Evolutionary conservation across 768 basidiomycete species (phyloP).

Genomic region (Hypholoma sublateritium): DNA sequence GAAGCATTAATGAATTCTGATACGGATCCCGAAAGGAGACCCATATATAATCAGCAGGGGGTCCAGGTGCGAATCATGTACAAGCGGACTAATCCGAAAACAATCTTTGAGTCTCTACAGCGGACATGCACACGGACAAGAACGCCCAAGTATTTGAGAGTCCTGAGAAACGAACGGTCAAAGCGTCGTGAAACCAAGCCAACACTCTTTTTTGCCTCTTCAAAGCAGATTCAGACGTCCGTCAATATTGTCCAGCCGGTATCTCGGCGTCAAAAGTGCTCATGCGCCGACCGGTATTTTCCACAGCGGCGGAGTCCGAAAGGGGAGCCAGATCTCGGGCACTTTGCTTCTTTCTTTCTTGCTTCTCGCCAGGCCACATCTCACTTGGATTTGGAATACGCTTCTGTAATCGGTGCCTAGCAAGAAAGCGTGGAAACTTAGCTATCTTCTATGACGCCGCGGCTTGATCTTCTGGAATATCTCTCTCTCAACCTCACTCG

Average conservation of each 20-base stretch:
- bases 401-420: constrained; percentile 24
- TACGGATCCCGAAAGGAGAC: background rate
- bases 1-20: background rate
- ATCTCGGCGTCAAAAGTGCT: background rate
- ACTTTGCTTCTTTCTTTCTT: constrained; percentile 9
- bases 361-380: constrained; percentile 17
- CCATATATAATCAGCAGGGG: too few relatives aligned
- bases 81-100: too few relatives aligned
- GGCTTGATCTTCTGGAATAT: constrained; percentile 8
- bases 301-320: constrained; percentile 6
- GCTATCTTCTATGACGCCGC: constrained; percentile 19
- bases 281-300: background rate
- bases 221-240: too few relatives aligned
- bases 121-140: too few relatives aligned
- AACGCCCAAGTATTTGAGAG: too few relatives aligned
- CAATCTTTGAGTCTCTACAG: too few relatives aligned
- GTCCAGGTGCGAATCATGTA: too few relatives aligned
- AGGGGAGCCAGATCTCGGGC: constrained; percentile 17
- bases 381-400: constrained; percentile 12
- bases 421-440: constrained; percentile 4
- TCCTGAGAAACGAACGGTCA: too few relatives aligned
- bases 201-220: too few relatives aligned
- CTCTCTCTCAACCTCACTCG: background rate
- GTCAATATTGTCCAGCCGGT: background rate
- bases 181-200: too few relatives aligned